Conservation (phyloP, 495 filamentous ascomycete species). For the Penicillium paradoxum region DNA sequence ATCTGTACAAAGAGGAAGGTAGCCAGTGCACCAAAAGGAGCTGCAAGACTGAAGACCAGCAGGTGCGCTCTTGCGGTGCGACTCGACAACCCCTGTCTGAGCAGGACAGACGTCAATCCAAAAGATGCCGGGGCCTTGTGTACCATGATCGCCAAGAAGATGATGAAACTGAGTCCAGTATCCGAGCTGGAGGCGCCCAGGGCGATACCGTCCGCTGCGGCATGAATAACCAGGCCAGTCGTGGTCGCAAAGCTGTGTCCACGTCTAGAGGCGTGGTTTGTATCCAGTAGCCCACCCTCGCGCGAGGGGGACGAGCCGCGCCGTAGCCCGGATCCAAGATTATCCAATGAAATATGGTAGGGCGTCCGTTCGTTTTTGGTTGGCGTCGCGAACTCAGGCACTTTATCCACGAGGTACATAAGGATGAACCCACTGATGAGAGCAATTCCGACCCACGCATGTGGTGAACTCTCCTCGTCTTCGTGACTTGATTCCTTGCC, state of each 20-base stretch:
- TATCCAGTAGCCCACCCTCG: conserved; percentile 36
- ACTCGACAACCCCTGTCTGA: conserved; percentile 85
- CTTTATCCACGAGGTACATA: conserved; percentile 93
- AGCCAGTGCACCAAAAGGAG: conserved; percentile 75
- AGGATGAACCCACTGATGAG: conserved; percentile 86
- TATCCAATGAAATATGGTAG: conserved; percentile 77
- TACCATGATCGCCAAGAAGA: conserved; percentile 94
- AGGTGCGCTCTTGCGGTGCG: conserved; percentile 79
- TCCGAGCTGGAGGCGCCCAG: conserved; percentile 80
- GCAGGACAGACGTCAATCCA: conserved; percentile 79
- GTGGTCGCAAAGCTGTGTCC: conserved; percentile 66
- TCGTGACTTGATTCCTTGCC: conserved; percentile 25
- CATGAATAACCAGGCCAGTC: conserved; percentile 90
- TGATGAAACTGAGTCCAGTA: conserved; percentile 73
- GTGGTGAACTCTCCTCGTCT: conserved; percentile 46
- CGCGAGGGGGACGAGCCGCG: conserved; percentile 47
- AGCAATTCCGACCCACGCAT: conserved; percentile 78
- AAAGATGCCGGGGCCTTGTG: conserved; percentile 97
- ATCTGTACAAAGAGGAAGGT: conserved; percentile 77
- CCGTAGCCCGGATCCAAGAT: conserved; percentile 56
- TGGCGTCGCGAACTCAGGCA: conserved; percentile 65
- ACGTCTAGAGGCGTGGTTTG: conserved; percentile 24
- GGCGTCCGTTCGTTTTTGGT: conserved; percentile 49
- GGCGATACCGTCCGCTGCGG: conserved; percentile 93
- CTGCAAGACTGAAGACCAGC: conserved; percentile 84